These are phyloP conservation scores for Diaporthe sp. DNA, from an alignment of 2,329 filamentous ascomycete genomes.

Conservation along the genomic window DNA sequence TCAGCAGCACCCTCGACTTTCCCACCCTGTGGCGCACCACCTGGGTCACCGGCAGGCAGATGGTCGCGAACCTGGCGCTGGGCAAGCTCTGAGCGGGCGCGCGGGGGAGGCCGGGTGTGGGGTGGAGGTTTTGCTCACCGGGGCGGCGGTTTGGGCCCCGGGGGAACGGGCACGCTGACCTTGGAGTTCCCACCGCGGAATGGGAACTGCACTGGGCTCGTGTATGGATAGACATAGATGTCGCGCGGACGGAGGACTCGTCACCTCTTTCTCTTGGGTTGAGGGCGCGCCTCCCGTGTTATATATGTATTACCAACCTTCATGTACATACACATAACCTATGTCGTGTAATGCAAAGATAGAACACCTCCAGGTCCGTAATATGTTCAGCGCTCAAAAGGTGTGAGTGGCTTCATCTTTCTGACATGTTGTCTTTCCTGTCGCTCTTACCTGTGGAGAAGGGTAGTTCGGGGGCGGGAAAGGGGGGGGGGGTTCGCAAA, in stretches of 20 bases:
- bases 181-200: too few relatives aligned
- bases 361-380: neutral
- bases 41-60: conserved; percentile 80
- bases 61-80: conserved; percentile 78
- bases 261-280: neutral
- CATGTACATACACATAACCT: conserved; percentile 17
- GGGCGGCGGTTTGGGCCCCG: neutral
- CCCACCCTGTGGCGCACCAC: conserved; percentile 87
- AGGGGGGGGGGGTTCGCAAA: too few relatives aligned
- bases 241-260: neutral
- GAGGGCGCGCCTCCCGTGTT: neutral
- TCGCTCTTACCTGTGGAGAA: neutral
- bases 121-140: neutral
- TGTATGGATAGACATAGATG: conserved; percentile 7
- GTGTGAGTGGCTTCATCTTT: neutral
- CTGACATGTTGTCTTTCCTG: neutral
- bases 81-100: conserved; percentile 78
- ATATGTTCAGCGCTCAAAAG: neutral
- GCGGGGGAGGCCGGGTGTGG: too few relatives aligned
- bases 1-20: conserved; percentile 86
- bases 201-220: neutral
- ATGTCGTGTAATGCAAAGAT: neutral
- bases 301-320: conserved; percentile 3
- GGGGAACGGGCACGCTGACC: neutral
- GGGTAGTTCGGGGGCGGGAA: too few relatives aligned